phyloP scores from a whole-genome alignment of 1,284 basidiomycete genomes.

The Stereum hirsutum region DNA sequence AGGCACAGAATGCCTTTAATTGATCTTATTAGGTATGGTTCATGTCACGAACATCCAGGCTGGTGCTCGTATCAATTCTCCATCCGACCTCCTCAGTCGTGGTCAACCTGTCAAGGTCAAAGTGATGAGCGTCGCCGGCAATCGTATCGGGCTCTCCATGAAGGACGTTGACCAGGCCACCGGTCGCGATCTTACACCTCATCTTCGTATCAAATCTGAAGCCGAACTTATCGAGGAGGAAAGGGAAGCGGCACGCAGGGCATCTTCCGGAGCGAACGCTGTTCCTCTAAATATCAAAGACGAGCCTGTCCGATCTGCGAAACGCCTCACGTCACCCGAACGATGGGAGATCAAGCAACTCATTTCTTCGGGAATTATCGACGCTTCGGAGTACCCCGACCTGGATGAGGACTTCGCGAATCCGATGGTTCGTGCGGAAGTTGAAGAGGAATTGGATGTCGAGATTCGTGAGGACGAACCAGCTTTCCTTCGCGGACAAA shows the following conservation, averaged over 20 bases:
- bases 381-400: constrained; percentile 93
- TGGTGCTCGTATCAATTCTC: constrained; percentile 77
- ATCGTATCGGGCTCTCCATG: constrained; percentile 83
- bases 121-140: constrained; percentile 87
- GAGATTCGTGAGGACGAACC: constrained; percentile 97
- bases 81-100: constrained; percentile 78
- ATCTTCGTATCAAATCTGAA: constrained; percentile 88
- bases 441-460: constrained; percentile 95
- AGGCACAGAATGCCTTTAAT: constrained; percentile 5
- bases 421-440: constrained; percentile 72
- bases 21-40: constrained; percentile 67
- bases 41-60: constrained; percentile 90
- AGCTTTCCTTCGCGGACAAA: constrained; percentile 93
- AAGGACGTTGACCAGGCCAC: constrained; percentile 93
- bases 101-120: constrained; percentile 90
- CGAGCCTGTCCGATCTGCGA: constrained; percentile 65
- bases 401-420: constrained; percentile 86
- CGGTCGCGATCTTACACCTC: constrained; percentile 87
- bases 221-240: constrained; percentile 82
- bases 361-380: constrained; percentile 90
- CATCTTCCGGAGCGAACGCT: constrained; percentile 61
- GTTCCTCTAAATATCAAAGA: constrained; percentile 51
- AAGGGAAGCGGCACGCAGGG: constrained; percentile 47
- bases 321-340: constrained; percentile 92
- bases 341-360: constrained; percentile 99